phyloP scores from a whole-genome alignment of 169 alveolate species.

The Plasmodium sp. region DNA sequence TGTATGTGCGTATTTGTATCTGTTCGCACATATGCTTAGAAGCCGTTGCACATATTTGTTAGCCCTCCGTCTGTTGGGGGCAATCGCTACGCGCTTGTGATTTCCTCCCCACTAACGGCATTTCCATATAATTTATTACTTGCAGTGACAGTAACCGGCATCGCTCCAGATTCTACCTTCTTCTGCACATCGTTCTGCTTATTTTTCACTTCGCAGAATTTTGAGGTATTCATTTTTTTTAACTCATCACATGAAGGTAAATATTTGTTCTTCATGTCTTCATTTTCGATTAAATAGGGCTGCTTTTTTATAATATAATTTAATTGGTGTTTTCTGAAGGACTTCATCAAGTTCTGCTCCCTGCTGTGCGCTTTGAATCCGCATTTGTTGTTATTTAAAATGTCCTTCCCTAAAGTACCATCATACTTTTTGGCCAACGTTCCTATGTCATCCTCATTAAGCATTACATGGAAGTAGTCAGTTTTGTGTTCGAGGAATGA shows the following conservation, averaged over 20 bases:
- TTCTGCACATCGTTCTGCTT: neutral
- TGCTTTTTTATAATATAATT: slow-evolving; percentile 61
- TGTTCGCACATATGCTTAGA: neutral
- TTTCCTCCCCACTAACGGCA: neutral
- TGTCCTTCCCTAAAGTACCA: slow-evolving; percentile 24
- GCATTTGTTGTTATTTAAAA: slow-evolving; percentile 59
- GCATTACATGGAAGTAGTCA: slow-evolving; percentile 62
- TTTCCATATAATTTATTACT: neutral
- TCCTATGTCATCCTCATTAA: slow-evolving; percentile 47
- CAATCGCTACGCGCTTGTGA: neutral
- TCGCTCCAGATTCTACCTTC: neutral
- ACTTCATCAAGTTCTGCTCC: slow-evolving; percentile 29
- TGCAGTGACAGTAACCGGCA: neutral
- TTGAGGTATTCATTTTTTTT: slow-evolving; percentile 18
- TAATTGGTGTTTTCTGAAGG: slow-evolving; percentile 67
- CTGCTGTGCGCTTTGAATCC: slow-evolving; percentile 65
- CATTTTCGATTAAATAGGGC: slow-evolving; percentile 66
- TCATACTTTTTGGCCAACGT: slow-evolving; percentile 49
- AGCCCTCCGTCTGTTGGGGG: neutral
- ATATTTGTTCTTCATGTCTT: slow-evolving; percentile 58
- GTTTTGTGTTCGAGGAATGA: slow-evolving; percentile 55
- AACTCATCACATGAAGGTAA: slow-evolving; percentile 56
- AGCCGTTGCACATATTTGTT: neutral
- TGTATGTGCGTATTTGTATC: neutral
- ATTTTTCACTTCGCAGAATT: slow-evolving; percentile 8